Percentiles rank a stretch among this genome's conserved stretches.
Conservation (phyloP, 345 rosid species). For the Cardamine chenopodiifolia region DNA sequence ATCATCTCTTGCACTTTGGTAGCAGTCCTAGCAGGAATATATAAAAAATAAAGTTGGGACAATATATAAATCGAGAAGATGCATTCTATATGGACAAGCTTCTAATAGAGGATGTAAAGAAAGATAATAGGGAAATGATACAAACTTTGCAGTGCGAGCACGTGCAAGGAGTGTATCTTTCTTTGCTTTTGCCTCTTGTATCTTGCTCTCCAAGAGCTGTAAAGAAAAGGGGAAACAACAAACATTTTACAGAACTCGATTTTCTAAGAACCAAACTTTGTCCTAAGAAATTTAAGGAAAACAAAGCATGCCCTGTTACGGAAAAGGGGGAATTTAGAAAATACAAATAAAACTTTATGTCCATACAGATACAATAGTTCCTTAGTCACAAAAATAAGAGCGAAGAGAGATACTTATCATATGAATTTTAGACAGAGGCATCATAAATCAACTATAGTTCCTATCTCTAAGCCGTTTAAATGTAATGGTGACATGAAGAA, state of each 20-base stretch:
- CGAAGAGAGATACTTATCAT: not conserved
- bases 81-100: not conserved
- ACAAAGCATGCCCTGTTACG: not conserved
- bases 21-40: slow-evolving; percentile 58
- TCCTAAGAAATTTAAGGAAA: slow-evolving; percentile 12
- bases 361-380: not conserved
- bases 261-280: slow-evolving; percentile 17
- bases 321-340: not conserved
- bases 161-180: slow-evolving; percentile 94
- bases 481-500: slow-evolving; percentile 10
- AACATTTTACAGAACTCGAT: not conserved
- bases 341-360: not conserved
- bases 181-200: slow-evolving; percentile 96
- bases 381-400: not conserved
- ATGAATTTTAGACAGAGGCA: not conserved
- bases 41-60: not conserved
- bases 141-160: slow-evolving; percentile 47
- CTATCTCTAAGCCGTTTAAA: slow-evolving; percentile 2
- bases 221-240: slow-evolving; percentile 20
- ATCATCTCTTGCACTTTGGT: slow-evolving; percentile 83
- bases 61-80: not conserved
- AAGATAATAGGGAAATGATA: slow-evolving; percentile 4
- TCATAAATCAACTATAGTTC: not conserved
- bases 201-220: slow-evolving; percentile 97
- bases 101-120: slow-evolving; percentile 1